Evolutionary conservation across 2,329 filamentous ascomycete genomes (phyloP).

Genomic region (Beauveria sp.): DNA sequence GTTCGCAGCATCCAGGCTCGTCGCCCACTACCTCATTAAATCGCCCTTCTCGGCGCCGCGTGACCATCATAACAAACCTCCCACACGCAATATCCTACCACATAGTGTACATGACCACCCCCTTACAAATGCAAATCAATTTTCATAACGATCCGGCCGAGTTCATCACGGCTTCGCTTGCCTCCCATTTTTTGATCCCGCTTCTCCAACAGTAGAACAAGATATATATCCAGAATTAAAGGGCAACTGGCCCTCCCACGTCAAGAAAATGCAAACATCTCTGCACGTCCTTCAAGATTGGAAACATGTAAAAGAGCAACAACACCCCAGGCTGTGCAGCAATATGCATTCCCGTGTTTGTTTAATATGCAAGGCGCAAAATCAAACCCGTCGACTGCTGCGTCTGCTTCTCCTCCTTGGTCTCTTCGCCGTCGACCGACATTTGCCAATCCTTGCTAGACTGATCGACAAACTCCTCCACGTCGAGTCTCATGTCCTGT

Average conservation of each 20-base stretch:
- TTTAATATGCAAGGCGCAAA: conserved; percentile 16
- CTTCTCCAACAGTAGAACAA: conserved; percentile 3
- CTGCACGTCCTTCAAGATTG: not conserved
- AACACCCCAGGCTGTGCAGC: not conserved
- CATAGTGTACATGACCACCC: not conserved
- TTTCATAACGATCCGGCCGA: conserved; percentile 9
- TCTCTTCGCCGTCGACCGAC: conserved; percentile 43
- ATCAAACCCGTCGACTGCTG: conserved; percentile 6
- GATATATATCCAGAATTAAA: not conserved
- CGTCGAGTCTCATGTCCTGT: conserved; percentile 79
- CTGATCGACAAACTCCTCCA: conserved; percentile 38
- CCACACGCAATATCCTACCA: not conserved
- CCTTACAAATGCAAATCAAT: conserved; percentile 2
- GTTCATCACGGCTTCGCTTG: conserved; percentile 9
- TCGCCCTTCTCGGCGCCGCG: not conserved
- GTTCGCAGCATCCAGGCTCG: not conserved
- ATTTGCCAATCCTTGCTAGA: conserved; percentile 55
- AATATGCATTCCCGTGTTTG: not conserved
- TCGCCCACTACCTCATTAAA: conserved; percentile 1
- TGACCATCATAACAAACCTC: not conserved
- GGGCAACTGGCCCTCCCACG: not conserved
- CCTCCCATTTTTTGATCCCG: not conserved
- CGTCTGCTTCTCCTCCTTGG: conserved; percentile 23
- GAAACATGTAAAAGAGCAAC: conserved; percentile 1
- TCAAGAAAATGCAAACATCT: not conserved